Conservation (phyloP, 202 grass and related monocot genomes). For the Miscanthus sacchariflorus region DNA sequence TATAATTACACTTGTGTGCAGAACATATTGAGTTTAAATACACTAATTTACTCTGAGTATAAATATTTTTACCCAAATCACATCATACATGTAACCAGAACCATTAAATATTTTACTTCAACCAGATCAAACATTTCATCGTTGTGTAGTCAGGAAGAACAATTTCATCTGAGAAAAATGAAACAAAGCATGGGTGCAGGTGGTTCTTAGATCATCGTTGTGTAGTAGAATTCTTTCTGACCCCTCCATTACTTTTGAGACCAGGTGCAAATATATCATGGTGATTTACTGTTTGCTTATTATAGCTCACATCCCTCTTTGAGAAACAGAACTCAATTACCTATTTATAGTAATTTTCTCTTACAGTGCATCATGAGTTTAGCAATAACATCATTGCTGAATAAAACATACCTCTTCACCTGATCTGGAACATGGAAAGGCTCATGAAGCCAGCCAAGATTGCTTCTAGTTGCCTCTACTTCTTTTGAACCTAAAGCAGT, state of each 20-base stretch:
- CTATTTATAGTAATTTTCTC: neutral
- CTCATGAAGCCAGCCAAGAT: neutral
- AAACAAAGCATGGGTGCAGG: neutral
- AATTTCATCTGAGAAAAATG: neutral
- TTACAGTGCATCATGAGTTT: neutral
- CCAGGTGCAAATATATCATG: neutral
- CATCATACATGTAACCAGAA: neutral
- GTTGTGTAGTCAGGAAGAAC: neutral
- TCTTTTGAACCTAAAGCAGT: neutral
- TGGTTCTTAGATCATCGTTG: neutral
- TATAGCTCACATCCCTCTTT: neutral
- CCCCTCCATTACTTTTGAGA: neutral
- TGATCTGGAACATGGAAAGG: neutral
- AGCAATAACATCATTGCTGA: neutral
- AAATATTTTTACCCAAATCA: neutral
- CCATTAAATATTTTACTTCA: neutral
- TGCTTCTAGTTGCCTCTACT: neutral
- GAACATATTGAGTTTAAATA: neutral
- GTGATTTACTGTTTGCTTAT: neutral
- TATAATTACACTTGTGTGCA: neutral
- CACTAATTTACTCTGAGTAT: neutral
- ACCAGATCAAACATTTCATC: neutral
- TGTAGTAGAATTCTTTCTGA: neutral
- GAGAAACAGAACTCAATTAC: neutral
- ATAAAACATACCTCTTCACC: neutral